phyloP scores from a whole-genome alignment of 441 rosid genomes.

The Kokia cookei region DNA sequence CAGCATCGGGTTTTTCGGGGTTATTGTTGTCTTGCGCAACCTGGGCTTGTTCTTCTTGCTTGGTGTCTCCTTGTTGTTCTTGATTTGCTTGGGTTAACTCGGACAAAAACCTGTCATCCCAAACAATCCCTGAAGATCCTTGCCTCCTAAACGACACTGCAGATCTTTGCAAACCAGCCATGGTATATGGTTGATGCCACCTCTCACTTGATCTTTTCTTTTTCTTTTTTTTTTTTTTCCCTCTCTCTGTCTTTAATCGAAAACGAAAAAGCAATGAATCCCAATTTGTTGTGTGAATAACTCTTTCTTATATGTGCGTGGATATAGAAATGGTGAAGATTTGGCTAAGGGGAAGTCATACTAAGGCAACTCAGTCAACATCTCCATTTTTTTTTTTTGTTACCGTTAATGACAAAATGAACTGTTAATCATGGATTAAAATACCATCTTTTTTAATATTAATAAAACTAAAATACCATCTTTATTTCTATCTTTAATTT shows the following conservation, averaged over 20 bases:
- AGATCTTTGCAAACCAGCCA: slow-evolving; percentile 75
- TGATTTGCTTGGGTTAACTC: slow-evolving; percentile 35
- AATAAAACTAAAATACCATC: background rate
- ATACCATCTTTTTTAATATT: too few relatives aligned
- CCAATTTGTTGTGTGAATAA: background rate
- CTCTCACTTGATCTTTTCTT: slow-evolving; percentile 8
- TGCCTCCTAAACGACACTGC: slow-evolving; percentile 54
- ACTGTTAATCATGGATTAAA: background rate
- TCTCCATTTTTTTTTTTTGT: background rate
- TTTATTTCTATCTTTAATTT: too few relatives aligned
- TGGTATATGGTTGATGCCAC: slow-evolving; percentile 4
- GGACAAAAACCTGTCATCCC: slow-evolving; percentile 62
- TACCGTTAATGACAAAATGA: background rate
- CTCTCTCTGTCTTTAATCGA: background rate
- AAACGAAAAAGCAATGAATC: background rate
- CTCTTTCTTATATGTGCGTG: background rate
- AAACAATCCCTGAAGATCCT: slow-evolving; percentile 59
- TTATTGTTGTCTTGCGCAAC: slow-evolving; percentile 8
- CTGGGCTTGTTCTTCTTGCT: slow-evolving; percentile 2
- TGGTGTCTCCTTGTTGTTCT: slow-evolving; percentile 3
- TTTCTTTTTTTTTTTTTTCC: background rate
- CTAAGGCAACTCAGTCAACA: slow-evolving; percentile 1
- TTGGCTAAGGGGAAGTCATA: background rate
- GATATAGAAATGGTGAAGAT: background rate
- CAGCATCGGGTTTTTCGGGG: slow-evolving; percentile 19